Percentiles rank a stretch among this genome's conserved stretches.
phyloP scores from a whole-genome alignment of 805 yeast genomes.

The Zygosaccharomyces siamensis region DNA sequence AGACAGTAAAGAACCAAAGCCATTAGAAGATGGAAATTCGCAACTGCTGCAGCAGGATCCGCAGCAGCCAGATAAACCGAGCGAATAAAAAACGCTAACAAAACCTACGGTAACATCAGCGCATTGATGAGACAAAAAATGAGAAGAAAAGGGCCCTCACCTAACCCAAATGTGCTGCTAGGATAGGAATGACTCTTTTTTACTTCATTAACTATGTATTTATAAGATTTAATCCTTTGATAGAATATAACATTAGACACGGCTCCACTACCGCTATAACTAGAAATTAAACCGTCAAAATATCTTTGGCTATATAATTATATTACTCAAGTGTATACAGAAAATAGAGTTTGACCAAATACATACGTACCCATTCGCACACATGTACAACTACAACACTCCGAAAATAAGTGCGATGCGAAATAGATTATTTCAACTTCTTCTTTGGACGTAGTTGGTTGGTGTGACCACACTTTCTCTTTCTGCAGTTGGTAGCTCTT shows the following conservation, averaged over 20 bases:
- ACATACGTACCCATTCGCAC: conserved; percentile 15
- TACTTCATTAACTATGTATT: too few relatives aligned
- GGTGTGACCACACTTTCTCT: conserved; percentile 99
- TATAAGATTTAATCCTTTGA: not conserved
- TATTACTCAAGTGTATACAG: conserved; percentile 15
- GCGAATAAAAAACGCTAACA: not conserved
- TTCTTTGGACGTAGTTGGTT: conserved; percentile 99
- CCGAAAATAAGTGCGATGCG: conserved; percentile 20
- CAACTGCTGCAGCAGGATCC: not conserved
- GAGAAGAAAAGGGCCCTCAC: not conserved
- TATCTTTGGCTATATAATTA: conserved; percentile 15
- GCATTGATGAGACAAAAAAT: not conserved
- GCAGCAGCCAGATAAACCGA: not conserved
- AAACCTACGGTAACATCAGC: not conserved
- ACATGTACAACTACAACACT: conserved; percentile 4
- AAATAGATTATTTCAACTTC: conserved; percentile 84
- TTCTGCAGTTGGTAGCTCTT: conserved; percentile 99
- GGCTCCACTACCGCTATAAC: not conserved
- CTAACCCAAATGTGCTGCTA: too few relatives aligned
- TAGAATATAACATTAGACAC: not conserved
- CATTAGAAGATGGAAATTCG: not conserved
- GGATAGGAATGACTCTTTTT: too few relatives aligned
- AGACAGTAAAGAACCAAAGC: not conserved
- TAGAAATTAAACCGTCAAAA: conserved; percentile 9
- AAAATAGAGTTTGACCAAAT: conserved; percentile 12